A percentile compares a stretch with the other conserved stretches of the same genome.
Evolutionary conservation across 2,329 filamentous ascomycete species (phyloP).

Genomic region (Colletotrichum destructivum): DNA sequence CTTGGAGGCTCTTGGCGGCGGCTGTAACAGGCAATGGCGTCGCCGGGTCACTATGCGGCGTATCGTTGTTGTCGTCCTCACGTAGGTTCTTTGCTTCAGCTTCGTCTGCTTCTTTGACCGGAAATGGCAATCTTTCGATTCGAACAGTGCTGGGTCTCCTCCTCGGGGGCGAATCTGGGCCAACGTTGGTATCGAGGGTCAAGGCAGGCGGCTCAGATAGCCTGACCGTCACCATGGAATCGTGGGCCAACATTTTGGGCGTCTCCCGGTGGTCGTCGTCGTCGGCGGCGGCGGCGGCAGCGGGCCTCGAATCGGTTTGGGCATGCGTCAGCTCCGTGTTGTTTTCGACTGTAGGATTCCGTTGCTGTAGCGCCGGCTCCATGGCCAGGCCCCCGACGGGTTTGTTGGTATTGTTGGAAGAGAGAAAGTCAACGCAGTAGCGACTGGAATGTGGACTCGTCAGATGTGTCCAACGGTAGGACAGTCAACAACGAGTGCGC

Average conservation of each 20-base stretch:
- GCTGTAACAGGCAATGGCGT: slow-evolving; percentile 49
- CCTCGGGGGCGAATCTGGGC: slow-evolving; percentile 37
- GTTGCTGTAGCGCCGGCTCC: slow-evolving; percentile 41
- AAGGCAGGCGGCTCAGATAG: slow-evolving; percentile 75
- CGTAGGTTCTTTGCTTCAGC: slow-evolving; percentile 5
- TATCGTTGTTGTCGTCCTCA: slow-evolving; percentile 41
- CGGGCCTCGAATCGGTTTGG: slow-evolving; percentile 38
- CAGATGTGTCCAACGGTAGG: slow-evolving; percentile 22
- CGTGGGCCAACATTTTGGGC: slow-evolving; percentile 57
- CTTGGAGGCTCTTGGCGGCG: slow-evolving; percentile 50
- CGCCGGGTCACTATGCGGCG: slow-evolving; percentile 44
- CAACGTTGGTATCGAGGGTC: slow-evolving; percentile 63
- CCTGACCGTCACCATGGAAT: slow-evolving; percentile 85
- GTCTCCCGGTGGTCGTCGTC: slow-evolving; percentile 34
- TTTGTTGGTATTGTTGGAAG: slow-evolving; percentile 28
- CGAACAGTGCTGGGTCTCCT: slow-evolving; percentile 42
- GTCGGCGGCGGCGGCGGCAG: slow-evolving; percentile 18
- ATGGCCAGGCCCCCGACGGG: slow-evolving; percentile 35
- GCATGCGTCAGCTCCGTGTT: slow-evolving; percentile 39
- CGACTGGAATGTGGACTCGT: slow-evolving; percentile 39
- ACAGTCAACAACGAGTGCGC: slow-evolving; percentile 30
- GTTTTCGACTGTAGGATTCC: slow-evolving; percentile 34
- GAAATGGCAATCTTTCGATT: slow-evolving; percentile 36
- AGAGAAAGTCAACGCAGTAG: neutral
- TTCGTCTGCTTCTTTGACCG: slow-evolving; percentile 7